Evolutionary conservation across 305 asterid genomes (phyloP), one percentile per base, ranked within the genome.

Genomic region (Ruellia speciosa): DNA sequence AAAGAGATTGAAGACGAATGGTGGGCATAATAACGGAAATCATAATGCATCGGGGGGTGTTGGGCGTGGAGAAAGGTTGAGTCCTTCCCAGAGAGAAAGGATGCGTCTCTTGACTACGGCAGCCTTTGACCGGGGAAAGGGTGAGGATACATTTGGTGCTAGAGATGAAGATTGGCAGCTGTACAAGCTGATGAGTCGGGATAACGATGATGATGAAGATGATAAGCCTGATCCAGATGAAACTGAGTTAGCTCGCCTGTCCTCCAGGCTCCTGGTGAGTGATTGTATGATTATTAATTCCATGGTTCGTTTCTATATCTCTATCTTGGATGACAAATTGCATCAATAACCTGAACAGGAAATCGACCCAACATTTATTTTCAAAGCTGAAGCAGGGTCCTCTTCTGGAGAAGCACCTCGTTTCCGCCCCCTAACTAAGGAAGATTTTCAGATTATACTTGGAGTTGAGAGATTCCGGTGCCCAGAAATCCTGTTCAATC

Each of bases 121-220:
- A 20, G 98, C 98, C 75, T 92, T 83, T 72, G 98, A 92, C 75
- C 79, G 96, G 13, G 98, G 98, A 51, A 92, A 92, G 72, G 98
- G 96, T 57, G 98, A 92, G 82, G 98, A 92, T 65, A 88, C 98
- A 62, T 90, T 92, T 55, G 98, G 98, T 33, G 71, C 80, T 31
- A 88, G 57, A 71, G 98, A 92, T 61, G 98, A 92, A 71, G 98
- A 92, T 70, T 92, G 98, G 98, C 94, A 88, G 70, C 96, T 92
- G 40, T 92, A 92, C 88, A 92, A 92, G 82, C 82, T 82, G 54
- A 92, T 88, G 98, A 84, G 98, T 66, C 72, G 71, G 73, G 98
- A 82, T 72, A 88, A 88, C 54, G 96, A 90, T 7, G 97, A 90
- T 6, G 98, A 86, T 0, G 96, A 86, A 0, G 94, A 88, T 48